Evolutionary conservation across 805 yeast genomes (phyloP), one percentile per base, ranked within the genome.

Genomic region (Starmerella stigmatis): DNA sequence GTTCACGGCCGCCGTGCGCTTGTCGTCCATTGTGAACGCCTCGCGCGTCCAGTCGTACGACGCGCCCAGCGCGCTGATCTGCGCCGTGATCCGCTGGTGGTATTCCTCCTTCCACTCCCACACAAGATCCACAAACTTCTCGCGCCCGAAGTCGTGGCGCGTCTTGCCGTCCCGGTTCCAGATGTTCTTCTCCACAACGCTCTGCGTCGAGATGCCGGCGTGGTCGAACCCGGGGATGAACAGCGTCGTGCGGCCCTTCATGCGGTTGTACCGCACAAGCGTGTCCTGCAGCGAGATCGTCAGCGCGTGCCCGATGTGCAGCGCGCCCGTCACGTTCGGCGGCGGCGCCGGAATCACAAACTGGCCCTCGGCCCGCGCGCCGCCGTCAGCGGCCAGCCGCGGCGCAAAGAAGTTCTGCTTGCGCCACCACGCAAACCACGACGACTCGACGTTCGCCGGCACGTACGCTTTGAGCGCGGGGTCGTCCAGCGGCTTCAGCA

Each of bases 41-140:
- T 92, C 98, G 62, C 89, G 79, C 29, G 74, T 63, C 97, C 97
- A 92, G 64, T 88, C 97, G 60, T 86, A 92, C 16, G 98, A 92
- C 22, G 96, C 96, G 64, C 98, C 98, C 62, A 92, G 73, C 51
- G 77, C 77, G 64, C 77, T 70, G 61, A 89, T 76, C 69, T 92
- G 98, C 54, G 72, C 63, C 70, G 83, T 84, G 65, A 92, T 92
- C 59, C 82, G 81, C 46, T 64, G 65, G 57, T 92, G 96, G 69
- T 92, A 92, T 50, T 81, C 86, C 52, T 86, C 94, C 64, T 92
- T 92, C 98, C 98, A 92, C 57, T 86, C 94, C 97, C 97, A 92
- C 25, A 92, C 96, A 62, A 81, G 80, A 30, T 73, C 80, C 46
- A 84, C 68, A 57, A 92, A 92, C 52, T 76, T 79, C 63, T 89